Evolutionary conservation across 257 asterid genomes (phyloP).

Genomic region (Solanum chilense): DNA sequence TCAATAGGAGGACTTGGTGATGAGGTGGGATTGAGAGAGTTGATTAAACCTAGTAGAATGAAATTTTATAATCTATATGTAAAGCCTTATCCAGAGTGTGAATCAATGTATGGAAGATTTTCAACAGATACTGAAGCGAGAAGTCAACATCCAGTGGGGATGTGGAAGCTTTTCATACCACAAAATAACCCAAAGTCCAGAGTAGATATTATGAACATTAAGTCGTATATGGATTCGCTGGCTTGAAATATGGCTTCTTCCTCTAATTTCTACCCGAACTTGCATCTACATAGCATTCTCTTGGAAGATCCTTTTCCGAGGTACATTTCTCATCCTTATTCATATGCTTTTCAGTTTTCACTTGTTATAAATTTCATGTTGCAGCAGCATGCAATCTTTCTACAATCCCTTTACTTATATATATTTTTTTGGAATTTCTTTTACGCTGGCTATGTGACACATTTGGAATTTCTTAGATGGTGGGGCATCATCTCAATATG

Average conservation of each 20-base stretch:
- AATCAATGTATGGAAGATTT: constrained; percentile 63
- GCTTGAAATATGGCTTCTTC: constrained; percentile 5
- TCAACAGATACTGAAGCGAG: constrained; percentile 13
- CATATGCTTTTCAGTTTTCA: not conserved
- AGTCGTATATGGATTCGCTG: constrained; percentile 34
- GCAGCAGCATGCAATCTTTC: not conserved
- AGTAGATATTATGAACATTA: constrained; percentile 45
- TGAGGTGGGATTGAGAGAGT: constrained; percentile 43
- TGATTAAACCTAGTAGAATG: constrained; percentile 65
- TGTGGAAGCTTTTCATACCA: constrained; percentile 90
- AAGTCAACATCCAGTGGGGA: constrained; percentile 51
- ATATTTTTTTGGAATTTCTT: not conserved
- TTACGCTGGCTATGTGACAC: not conserved
- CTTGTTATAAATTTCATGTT: not conserved
- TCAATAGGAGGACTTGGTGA: constrained; percentile 59
- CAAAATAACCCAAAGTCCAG: constrained; percentile 20
- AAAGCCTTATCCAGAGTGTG: constrained; percentile 91
- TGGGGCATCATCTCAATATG: not conserved
- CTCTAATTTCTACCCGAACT: not conserved
- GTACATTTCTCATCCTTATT: not conserved
- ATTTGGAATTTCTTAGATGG: not conserved
- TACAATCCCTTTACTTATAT: not conserved
- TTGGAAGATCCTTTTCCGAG: not conserved
- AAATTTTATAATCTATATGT: constrained; percentile 77
- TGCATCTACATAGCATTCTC: not conserved